Evolutionary conservation across 2,329 filamentous ascomycete genomes (phyloP), one percentile per base, ranked within the genome.

Genomic region (Calonectria pauciramosa): DNA sequence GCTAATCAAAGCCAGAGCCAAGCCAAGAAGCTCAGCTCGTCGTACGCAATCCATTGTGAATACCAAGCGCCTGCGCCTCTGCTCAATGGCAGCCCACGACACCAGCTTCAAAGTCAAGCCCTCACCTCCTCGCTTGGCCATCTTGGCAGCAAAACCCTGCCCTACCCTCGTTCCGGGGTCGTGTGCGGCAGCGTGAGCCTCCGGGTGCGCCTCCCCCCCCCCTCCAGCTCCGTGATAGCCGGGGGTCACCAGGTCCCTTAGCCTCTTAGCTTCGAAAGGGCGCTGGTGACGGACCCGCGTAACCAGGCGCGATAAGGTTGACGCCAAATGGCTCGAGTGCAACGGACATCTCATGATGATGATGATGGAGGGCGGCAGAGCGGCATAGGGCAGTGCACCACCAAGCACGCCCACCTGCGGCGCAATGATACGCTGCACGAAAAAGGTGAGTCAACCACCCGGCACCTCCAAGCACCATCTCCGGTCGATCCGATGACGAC

Each of bases 281-380:
- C 34, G 36, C 44, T 60, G 65, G 56, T 70, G 70, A 70, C 20
- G 41, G 70, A 63, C 23, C 28, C 63, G n/a, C 49, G 36, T 54
- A 20, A 3, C 32, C 64, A 66, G 56, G 16, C 26, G 51, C 66
- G 66, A 73, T 70, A 73, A 73, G 66, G 56, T 73, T 73, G 66
- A 56, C 66, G 66, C 71, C 71, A 65, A 47, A 49, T 18, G 51
- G 49, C 18, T 26, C n/a, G 36, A 26, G 36, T 38, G 36, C 18
- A 51, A 66, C 51, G 47, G 49, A 59, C 36, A 63, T 72, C 64
- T 68, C 70, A 68, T 72, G 70, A 72, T 66, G 59, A 71, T 67
- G 70, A 72, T 63, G 69, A 56, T 26, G 26, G 44, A 44, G 30
- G 38, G 34, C 47, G 23, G 32, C 49, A n/a, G 65, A 38, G 23